Evolutionary conservation across 352 stramenopile genomes (phyloP), one percentile per base, ranked within the genome.

Genomic region (Phytopythium aichiense): DNA sequence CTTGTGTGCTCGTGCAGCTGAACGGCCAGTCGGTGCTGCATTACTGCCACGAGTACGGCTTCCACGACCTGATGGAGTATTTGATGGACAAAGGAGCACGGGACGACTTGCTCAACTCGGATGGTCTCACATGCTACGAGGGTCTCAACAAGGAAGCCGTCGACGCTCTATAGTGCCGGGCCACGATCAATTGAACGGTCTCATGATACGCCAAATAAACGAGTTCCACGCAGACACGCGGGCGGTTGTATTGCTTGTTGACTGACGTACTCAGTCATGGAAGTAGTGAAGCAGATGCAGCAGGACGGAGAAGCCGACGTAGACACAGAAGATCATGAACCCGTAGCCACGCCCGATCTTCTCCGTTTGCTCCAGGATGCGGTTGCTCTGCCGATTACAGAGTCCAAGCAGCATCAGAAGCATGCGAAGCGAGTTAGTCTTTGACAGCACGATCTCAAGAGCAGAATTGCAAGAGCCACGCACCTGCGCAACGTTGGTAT

Each of bases 41-140:
- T 65, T 98, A 97, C 72, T 94, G 84, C 48, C 96, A 96, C 60
- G 81, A 92, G 46, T 98, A 98, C 66, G 92, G 91, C 12, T 98
- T 98, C 74, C 88, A 97, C 56, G 88, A 96, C 38, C 73, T 98
- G 50, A 94, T 92, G 66, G 84, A 97, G 54, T 99, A 98, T 65
- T 61, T 98, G 46, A 91, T 98, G 60, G 80, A 90, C n/a, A 98
- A 99, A 67, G 95, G 96, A 4, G 93, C 94, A 2, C 81, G 92
- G 35, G 92, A 98, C 65, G 91, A 89, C 60, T 64, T 98, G 20
- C 50, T 90, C 35, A 99, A 99, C 57, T 76, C 89, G 11, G 92
- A 99, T 63, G 94, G 95, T 6, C 80, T 98, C 35, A 98, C 93
- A 3, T 98, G 92, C 58, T 98, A 98, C 65, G 94, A 98, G 76